Percentiles rank a stretch among this genome's conserved stretches.
Evolutionary conservation across 768 basidiomycete species (phyloP).

Genomic region (Pseudohyphozyma bogoriensis): DNA sequence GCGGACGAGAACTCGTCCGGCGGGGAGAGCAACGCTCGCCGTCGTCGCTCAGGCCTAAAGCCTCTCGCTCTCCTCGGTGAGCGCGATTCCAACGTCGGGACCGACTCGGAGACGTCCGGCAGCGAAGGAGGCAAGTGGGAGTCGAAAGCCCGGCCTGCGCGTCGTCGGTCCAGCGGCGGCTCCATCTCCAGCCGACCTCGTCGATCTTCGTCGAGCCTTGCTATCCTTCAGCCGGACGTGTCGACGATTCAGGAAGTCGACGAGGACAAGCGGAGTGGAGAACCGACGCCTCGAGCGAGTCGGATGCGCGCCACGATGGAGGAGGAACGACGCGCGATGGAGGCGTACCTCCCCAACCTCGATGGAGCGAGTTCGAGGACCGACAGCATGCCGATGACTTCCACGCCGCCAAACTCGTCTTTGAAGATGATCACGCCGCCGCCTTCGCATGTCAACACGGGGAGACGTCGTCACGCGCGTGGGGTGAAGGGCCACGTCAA

Average conservation of each 20-base stretch:
- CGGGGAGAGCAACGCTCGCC: not conserved
- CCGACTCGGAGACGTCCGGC: not conserved
- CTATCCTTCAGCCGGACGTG: slow-evolving; percentile 5
- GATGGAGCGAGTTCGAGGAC: too few relatives aligned
- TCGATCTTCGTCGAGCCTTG: not conserved
- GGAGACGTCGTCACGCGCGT: too few relatives aligned
- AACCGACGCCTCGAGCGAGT: slow-evolving; percentile 5
- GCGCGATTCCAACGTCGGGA: slow-evolving; percentile 2
- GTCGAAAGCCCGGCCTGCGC: not conserved
- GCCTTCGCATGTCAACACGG: too few relatives aligned
- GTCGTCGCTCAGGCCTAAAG: slow-evolving; percentile 1
- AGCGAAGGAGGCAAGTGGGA: not conserved
- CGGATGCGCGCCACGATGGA: not conserved
- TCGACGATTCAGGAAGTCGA: slow-evolving; percentile 12
- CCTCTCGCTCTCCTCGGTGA: slow-evolving; percentile 13
- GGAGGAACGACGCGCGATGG: not conserved
- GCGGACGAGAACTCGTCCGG: not conserved
- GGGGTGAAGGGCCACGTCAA: too few relatives aligned
- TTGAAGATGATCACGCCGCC: too few relatives aligned
- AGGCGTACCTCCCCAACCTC: not conserved
- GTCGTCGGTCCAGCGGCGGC: not conserved
- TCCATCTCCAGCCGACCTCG: not conserved
- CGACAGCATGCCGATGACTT: not conserved
- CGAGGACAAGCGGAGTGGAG: slow-evolving; percentile 12
- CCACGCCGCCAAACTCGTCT: slow-evolving; percentile 1